Percentiles rank a stretch among this genome's conserved stretches.
These are phyloP conservation scores for Arctium minus DNA, from an alignment of 129 eudicot species.

Conservation along the genomic window DNA sequence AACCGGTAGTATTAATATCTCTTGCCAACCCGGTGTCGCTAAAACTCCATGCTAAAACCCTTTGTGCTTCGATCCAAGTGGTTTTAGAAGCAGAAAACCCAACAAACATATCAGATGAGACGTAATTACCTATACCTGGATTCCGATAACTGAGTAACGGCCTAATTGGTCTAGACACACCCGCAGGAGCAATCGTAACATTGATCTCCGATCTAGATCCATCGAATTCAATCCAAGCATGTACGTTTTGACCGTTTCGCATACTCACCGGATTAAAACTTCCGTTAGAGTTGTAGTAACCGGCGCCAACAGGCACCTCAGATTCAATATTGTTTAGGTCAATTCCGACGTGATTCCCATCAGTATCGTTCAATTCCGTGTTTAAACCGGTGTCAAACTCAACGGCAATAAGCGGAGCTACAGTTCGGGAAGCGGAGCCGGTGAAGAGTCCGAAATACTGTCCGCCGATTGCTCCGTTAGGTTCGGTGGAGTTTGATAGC, in stretches of 20 bases:
- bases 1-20: conserved; percentile 41
- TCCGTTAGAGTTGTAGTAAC: conserved; percentile 37
- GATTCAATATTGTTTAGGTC: conserved; percentile 57
- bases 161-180: conserved; percentile 39
- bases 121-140: conserved; percentile 30
- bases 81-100: conserved; percentile 65
- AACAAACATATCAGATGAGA: conserved; percentile 50
- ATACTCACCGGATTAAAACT: conserved; percentile 38
- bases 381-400: conserved; percentile 69
- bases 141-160: conserved; percentile 36
- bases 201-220: conserved; percentile 50
- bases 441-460: conserved; percentile 67
- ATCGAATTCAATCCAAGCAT: conserved; percentile 70
- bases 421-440: conserved; percentile 3
- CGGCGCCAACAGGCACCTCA: conserved; percentile 25
- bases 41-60: conserved; percentile 79
- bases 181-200: conserved; percentile 66
- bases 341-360: conserved; percentile 59
- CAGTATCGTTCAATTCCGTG: conserved; percentile 51
- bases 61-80: conserved; percentile 63
- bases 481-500: conserved; percentile 42
- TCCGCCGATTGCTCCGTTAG: conserved; percentile 41
- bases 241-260: conserved; percentile 67
- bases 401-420: conserved; percentile 51
- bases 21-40: conserved; percentile 58